Percentiles rank a stretch among this genome's conserved stretches.
Conservation (phyloP, 257 asterid genomes). For the Voacanga thouarsii region DNA sequence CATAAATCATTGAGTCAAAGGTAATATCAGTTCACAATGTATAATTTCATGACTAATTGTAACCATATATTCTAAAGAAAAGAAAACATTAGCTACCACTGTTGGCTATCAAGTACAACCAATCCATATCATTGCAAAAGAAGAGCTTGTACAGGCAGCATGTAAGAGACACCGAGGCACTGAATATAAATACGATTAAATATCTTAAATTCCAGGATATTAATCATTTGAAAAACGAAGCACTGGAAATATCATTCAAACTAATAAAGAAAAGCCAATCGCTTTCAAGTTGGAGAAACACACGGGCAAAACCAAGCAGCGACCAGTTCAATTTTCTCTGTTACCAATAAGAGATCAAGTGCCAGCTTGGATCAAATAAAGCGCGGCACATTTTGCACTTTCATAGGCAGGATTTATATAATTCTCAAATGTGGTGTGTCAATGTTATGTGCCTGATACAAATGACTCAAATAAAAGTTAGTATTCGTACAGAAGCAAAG, state of each 20-base stretch:
- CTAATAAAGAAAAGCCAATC: background rate
- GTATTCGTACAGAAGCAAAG: background rate
- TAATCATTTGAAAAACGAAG: background rate
- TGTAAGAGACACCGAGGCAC: background rate
- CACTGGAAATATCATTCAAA: background rate
- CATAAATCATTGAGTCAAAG: background rate
- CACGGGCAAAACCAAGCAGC: background rate
- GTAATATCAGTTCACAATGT: background rate
- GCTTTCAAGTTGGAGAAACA: background rate
- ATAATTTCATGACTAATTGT: background rate
- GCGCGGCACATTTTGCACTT: background rate
- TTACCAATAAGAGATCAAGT: background rate
- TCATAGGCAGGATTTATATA: background rate
- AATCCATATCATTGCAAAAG: background rate
- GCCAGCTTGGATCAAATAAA: background rate
- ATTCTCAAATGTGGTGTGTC: background rate
- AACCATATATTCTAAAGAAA: background rate
- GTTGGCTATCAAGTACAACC: background rate
- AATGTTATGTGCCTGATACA: background rate
- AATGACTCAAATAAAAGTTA: background rate
- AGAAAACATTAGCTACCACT: background rate
- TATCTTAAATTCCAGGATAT: background rate
- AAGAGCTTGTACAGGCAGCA: background rate
- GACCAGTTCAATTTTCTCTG: background rate
- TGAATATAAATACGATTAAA: background rate